Conservation (phyloP, 1,139 yeast genomes). For the Eremothecium gossypii region DNA sequence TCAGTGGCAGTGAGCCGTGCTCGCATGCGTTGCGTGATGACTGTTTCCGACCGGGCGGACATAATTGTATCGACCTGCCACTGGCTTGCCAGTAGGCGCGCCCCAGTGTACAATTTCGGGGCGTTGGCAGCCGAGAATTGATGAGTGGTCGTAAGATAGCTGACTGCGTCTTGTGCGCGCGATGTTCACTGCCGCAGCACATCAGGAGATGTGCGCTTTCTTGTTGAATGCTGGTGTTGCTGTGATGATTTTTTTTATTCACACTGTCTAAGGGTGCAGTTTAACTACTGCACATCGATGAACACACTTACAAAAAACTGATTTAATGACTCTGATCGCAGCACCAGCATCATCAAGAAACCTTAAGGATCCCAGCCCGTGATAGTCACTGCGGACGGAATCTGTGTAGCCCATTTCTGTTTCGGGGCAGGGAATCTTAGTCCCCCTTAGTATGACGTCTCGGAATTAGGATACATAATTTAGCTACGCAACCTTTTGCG, state of each 20-base stretch:
- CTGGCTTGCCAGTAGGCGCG: conserved; percentile 19
- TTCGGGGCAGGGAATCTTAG: no score
- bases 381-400: neutral
- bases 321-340: conserved; percentile 32
- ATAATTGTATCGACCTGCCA: conserved; percentile 27
- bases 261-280: conserved; percentile 32
- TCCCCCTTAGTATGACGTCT: no score
- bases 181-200: conserved; percentile 1
- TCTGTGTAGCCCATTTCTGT: no score
- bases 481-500: no score
- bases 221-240: conserved; percentile 2
- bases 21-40: conserved; percentile 23
- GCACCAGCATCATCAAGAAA: neutral
- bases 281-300: conserved; percentile 25
- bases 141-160: conserved; percentile 34
- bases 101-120: conserved; percentile 31
- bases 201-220: conserved; percentile 7
- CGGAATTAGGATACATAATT: no score
- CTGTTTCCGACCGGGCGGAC: conserved; percentile 35
- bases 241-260: conserved; percentile 30
- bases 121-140: conserved; percentile 29
- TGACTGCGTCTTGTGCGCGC: conserved; percentile 14
- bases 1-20: conserved; percentile 1
- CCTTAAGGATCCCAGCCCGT: neutral
- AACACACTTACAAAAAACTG: conserved; percentile 31